phyloP scores from a whole-genome alignment of 352 stramenopile species.

The Phytophthora idaei region DNA sequence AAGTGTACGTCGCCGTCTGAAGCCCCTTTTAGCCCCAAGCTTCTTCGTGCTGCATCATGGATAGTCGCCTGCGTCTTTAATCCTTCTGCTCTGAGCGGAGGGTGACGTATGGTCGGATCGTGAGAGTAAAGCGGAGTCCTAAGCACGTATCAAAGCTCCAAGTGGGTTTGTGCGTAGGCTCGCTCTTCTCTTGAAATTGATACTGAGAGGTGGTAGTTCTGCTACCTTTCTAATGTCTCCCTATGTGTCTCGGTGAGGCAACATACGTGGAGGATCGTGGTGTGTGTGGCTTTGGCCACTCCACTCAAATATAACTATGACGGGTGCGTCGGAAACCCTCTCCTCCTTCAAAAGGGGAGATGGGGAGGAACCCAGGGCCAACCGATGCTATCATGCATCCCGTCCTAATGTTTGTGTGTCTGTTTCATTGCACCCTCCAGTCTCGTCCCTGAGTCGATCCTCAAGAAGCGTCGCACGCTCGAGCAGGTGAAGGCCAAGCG shows the following conservation, averaged over 20 bases:
- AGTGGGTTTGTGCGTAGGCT: background rate
- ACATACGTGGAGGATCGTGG: conserved; percentile 83
- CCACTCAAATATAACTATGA: conserved; percentile 90
- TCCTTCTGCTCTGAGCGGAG: conserved; percentile 1
- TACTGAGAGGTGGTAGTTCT: conserved; percentile 47
- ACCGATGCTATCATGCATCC: conserved; percentile 57
- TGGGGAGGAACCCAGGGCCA: conserved; percentile 1
- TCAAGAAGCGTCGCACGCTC: conserved; percentile 92
- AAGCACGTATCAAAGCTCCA: background rate
- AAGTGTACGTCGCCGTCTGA: conserved; percentile 74
- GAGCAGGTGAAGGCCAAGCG: conserved; percentile 90
- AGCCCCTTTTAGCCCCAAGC: background rate
- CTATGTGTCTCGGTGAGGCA: conserved; percentile 64
- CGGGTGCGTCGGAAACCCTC: conserved; percentile 65
- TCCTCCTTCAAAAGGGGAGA: background rate
- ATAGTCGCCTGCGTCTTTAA: conserved; percentile 53
- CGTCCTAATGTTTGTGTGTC: conserved; percentile 67
- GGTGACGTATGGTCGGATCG: conserved; percentile 66
- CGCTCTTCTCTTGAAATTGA: conserved; percentile 88
- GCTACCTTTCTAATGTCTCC: conserved; percentile 60
- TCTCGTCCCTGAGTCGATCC: conserved; percentile 89
- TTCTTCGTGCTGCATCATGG: conserved; percentile 40
- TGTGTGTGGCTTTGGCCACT: conserved; percentile 80
- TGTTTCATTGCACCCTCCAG: conserved; percentile 37
- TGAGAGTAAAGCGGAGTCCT: conserved; percentile 79